Evolutionary conservation across 1,139 yeast species (phyloP).

Genomic region (Hansenula anomala): DNA sequence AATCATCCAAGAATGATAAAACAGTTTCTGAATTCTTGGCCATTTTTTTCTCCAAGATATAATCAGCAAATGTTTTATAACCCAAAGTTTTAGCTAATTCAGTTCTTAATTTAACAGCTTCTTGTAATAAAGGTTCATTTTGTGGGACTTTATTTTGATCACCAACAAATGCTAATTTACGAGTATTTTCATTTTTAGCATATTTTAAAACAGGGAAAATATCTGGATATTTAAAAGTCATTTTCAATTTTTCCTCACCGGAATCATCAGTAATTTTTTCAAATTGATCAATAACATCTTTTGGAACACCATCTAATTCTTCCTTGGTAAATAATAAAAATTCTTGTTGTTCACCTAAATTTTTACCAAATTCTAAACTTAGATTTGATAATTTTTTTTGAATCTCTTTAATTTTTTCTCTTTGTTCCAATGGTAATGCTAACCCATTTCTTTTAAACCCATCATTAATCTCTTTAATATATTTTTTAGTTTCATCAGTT

Average conservation of each 20-base stretch:
- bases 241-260: conserved; percentile 34
- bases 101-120: conserved; percentile 57
- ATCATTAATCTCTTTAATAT: conserved; percentile 49
- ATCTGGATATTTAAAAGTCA: conserved; percentile 81
- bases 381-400: conserved; percentile 56
- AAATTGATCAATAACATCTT: conserved; percentile 53
- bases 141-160: conserved; percentile 61
- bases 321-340: conserved; percentile 52
- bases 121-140: conserved; percentile 54
- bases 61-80: conserved; percentile 63
- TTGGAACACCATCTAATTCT: conserved; percentile 73
- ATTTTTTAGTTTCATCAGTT: conserved; percentile 54
- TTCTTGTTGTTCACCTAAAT: conserved; percentile 69
- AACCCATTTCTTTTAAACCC: conserved; percentile 66
- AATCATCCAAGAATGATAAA: conserved; percentile 53
- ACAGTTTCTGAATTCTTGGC: conserved; percentile 66
- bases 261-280: conserved; percentile 39
- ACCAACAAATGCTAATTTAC: conserved; percentile 60
- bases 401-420: conserved; percentile 52
- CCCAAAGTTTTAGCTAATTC: conserved; percentile 61
- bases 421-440: conserved; percentile 47
- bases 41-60: conserved; percentile 71
- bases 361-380: conserved; percentile 53
- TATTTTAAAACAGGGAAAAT: conserved; percentile 69
- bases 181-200: conserved; percentile 58